Evolutionary conservation across 2,329 filamentous ascomycete species (phyloP).

Genomic region (Epichloe coenophiala): DNA sequence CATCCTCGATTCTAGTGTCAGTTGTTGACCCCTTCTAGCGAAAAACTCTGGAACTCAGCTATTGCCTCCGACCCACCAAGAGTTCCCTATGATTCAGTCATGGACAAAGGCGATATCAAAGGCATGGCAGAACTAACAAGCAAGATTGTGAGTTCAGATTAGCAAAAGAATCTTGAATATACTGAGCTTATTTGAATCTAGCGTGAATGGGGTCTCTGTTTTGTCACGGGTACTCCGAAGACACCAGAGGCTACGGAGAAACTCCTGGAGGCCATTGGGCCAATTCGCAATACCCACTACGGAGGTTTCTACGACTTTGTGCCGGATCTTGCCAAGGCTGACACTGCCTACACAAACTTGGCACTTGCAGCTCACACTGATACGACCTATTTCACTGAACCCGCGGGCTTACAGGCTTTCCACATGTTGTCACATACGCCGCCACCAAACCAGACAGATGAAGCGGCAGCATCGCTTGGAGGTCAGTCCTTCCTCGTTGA

Average conservation of each 20-base stretch:
- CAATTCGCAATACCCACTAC: constrained; percentile 85
- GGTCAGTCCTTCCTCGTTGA: constrained; percentile 77
- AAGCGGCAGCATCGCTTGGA: constrained; percentile 31
- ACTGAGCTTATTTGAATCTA: constrained; percentile 21
- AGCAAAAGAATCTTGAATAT: background rate
- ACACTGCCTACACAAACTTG: constrained; percentile 83
- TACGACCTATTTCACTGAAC: constrained; percentile 90
- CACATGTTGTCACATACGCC: constrained; percentile 67
- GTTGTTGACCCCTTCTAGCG: background rate
- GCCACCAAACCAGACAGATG: constrained; percentile 19
- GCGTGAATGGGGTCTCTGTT: constrained; percentile 62
- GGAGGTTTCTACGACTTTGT: constrained; percentile 73
- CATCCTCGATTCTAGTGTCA: background rate
- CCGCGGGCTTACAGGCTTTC: constrained; percentile 81
- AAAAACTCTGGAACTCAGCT: constrained; percentile 12
- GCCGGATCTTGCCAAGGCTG: constrained; percentile 73
- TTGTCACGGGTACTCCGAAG: constrained; percentile 55
- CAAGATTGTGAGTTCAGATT: constrained; percentile 39
- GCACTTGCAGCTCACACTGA: constrained; percentile 80
- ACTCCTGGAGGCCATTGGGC: constrained; percentile 70
- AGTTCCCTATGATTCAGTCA: constrained; percentile 47
- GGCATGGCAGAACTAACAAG: constrained; percentile 49
- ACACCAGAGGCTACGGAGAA: constrained; percentile 57
- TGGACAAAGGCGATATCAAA: constrained; percentile 30
- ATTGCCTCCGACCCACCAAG: constrained; percentile 37